These are phyloP conservation scores for Flaveria trinervia DNA, from an alignment of 129 eudicot species.

Conservation along the genomic window DNA sequence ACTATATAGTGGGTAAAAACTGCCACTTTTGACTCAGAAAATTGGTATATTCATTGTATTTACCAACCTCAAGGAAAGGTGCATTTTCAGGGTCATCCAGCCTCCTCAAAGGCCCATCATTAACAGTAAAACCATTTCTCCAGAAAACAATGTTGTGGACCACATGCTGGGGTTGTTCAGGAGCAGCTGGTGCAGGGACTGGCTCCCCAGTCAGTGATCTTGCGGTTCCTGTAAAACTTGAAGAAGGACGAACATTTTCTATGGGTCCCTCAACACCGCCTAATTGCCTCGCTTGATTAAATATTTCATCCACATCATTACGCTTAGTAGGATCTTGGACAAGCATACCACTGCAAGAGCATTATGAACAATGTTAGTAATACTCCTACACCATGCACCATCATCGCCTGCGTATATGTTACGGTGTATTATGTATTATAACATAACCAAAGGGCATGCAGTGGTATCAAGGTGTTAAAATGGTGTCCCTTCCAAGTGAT, in stretches of 20 bases:
- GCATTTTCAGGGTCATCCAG: slow-evolving; percentile 95
- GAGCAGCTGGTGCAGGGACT: slow-evolving; percentile 52
- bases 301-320: slow-evolving; percentile 85
- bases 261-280: slow-evolving; percentile 85
- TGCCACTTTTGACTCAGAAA: slow-evolving; percentile 3
- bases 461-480: no score
- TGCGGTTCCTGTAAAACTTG: slow-evolving; percentile 87
- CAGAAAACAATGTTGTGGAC: slow-evolving; percentile 92
- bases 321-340: slow-evolving; percentile 90
- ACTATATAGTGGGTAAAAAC: neutral
- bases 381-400: slow-evolving; percentile 14
- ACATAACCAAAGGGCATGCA: neutral
- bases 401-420: neutral
- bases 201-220: slow-evolving; percentile 74
- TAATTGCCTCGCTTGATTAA: slow-evolving; percentile 79
- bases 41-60: neutral
- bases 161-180: slow-evolving; percentile 72
- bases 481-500: no score
- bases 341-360: slow-evolving; percentile 82
- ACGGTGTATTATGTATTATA: neutral
- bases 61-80: slow-evolving; percentile 77
- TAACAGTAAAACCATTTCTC: slow-evolving; percentile 86
- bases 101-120: slow-evolving; percentile 95
- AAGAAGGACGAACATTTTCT: slow-evolving; percentile 68
- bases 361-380: slow-evolving; percentile 13